Percentiles rank a stretch among this genome's conserved stretches.
phyloP scores from a whole-genome alignment of 768 basidiomycete species.

The Tylopilus subfusipes region DNA sequence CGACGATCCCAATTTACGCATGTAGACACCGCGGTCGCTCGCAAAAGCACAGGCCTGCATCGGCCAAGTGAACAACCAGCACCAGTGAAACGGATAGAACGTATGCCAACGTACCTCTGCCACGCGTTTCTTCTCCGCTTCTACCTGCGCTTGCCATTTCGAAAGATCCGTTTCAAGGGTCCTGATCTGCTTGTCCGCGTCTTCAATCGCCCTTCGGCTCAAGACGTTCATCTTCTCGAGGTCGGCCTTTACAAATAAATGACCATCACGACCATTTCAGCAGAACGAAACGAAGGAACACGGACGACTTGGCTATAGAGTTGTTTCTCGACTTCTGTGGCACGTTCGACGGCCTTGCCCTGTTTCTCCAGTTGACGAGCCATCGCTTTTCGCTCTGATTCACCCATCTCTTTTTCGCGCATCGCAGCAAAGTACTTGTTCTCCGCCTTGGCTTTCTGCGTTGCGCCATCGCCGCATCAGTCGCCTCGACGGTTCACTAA shows the following conservation, averaged over 20 bases:
- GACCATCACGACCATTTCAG: background rate
- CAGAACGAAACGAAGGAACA: background rate
- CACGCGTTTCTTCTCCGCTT: conserved; percentile 38
- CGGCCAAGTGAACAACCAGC: background rate
- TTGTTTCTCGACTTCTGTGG: conserved; percentile 60
- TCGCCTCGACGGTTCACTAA: too few species aligned
- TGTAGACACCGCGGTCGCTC: conserved; percentile 29
- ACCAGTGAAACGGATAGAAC: background rate
- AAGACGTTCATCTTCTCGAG: conserved; percentile 45
- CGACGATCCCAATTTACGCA: conserved; percentile 20
- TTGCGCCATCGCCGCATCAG: background rate
- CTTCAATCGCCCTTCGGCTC: conserved; percentile 30
- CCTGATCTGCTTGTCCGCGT: conserved; percentile 27
- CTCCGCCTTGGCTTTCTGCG: conserved; percentile 90
- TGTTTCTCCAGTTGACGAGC: conserved; percentile 57
- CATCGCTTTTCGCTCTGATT: conserved; percentile 68
- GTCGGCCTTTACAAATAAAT: conserved; percentile 27
- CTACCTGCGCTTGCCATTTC: conserved; percentile 34
- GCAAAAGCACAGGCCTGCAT: conserved; percentile 29
- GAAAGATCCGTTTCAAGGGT: conserved; percentile 31
- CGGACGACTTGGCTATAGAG: conserved; percentile 37
- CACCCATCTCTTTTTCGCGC: conserved; percentile 83
- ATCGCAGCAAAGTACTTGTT: conserved; percentile 92
- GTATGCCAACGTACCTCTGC: conserved; percentile 36
- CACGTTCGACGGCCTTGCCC: conserved; percentile 59